Evolutionary conservation across 202 grass and related monocot species (phyloP).

Genomic region (Zizania palustris): DNA sequence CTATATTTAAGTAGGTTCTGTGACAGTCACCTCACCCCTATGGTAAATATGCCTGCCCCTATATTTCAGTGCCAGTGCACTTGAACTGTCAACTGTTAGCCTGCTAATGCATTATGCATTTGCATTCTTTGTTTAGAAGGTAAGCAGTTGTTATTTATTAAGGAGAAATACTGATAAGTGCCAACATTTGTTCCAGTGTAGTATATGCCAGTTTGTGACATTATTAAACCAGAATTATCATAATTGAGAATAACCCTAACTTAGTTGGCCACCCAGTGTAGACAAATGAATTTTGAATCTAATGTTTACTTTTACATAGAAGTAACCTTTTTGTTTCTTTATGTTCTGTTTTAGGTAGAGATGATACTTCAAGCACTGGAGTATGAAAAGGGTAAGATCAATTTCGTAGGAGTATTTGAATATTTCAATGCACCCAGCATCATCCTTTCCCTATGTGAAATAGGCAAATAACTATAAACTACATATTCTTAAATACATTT

Average conservation of each 20-base stretch:
- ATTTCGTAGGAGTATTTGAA: not conserved
- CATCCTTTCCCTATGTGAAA: conserved; percentile 10
- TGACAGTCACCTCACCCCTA: no score
- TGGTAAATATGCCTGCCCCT: not conserved
- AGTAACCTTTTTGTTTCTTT: conserved; percentile 15
- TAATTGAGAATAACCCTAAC: conserved; percentile 10
- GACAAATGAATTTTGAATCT: not conserved
- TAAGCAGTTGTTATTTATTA: not conserved
- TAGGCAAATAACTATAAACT: conserved; percentile 43
- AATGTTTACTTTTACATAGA: conserved; percentile 17
- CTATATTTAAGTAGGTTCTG: not conserved
- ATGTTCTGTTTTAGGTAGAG: conserved; percentile 70
- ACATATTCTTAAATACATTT: conserved; percentile 1
- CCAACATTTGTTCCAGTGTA: not conserved
- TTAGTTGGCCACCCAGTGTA: not conserved
- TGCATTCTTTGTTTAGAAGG: not conserved
- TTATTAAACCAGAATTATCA: not conserved
- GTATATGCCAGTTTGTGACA: not conserved
- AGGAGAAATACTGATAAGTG: conserved; percentile 18
- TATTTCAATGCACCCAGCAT: not conserved
- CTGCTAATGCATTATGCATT: not conserved
- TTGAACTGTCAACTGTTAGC: not conserved
- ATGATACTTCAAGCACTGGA: conserved; percentile 99
- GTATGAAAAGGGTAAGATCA: conserved; percentile 82
- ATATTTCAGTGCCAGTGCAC: not conserved